Evolutionary conservation across 768 basidiomycete genomes (phyloP).

Genomic region (Baorangia bicolor): DNA sequence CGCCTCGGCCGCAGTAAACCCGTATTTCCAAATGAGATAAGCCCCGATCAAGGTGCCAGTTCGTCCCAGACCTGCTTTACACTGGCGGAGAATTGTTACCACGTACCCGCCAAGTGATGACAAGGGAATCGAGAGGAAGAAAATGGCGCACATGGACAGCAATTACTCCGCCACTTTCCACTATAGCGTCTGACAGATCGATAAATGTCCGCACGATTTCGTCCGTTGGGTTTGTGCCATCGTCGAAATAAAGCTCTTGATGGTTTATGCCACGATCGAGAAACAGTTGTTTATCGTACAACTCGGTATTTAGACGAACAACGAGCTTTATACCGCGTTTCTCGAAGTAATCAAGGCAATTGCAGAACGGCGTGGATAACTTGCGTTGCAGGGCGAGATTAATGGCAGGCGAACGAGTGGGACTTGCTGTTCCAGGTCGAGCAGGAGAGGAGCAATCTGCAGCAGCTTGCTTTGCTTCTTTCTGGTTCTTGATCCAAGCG

Average conservation of each 20-base stretch:
- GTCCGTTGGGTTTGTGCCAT: constrained; percentile 96
- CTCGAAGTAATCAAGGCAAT: constrained; percentile 93
- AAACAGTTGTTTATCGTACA: constrained; percentile 84
- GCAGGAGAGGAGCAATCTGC: constrained; percentile 27
- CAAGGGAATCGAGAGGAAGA: constrained; percentile 4
- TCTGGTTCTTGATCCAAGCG: constrained; percentile 74
- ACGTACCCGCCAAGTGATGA: constrained; percentile 14
- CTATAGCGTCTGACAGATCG: constrained; percentile 73
- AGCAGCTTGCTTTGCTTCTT: constrained; percentile 51
- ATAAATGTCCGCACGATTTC: constrained; percentile 94
- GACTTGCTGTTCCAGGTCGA: constrained; percentile 25
- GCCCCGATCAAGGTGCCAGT: constrained; percentile 98
- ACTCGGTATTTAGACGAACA: constrained; percentile 88
- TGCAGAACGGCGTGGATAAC: constrained; percentile 76
- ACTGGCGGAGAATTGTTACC: constrained; percentile 46
- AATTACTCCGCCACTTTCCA: constrained; percentile 77
- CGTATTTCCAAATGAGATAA: constrained; percentile 98
- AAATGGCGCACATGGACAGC: constrained; percentile 75
- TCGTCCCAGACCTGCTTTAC: constrained; percentile 94
- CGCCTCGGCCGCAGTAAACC: constrained; percentile 92
- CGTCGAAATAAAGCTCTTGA: constrained; percentile 93
- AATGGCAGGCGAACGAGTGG: constrained; percentile 27
- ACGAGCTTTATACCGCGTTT: constrained; percentile 85
- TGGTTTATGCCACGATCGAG: constrained; percentile 84
- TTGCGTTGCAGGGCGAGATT: constrained; percentile 72